A percentile compares a stretch with the other conserved stretches of the same genome.
These are phyloP conservation scores for Geranomyces variabilis DNA, from an alignment of 192 early-diverging fungal genomes.

Conservation along the genomic window DNA sequence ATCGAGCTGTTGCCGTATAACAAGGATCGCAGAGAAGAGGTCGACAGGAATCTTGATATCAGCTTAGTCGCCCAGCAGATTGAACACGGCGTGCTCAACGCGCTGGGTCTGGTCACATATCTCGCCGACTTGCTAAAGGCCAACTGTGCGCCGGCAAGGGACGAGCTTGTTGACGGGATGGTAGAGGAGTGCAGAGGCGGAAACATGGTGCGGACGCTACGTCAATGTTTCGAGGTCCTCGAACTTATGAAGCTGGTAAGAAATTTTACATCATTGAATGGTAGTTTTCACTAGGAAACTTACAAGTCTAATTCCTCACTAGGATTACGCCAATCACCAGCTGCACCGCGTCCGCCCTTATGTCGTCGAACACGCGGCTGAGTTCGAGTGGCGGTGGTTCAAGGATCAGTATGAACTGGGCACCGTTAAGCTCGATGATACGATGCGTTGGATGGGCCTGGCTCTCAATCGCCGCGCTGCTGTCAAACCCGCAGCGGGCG, in stretches of 20 bases:
- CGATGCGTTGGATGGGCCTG: constrained; percentile 34
- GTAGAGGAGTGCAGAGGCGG: constrained; percentile 57
- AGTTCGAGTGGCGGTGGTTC: constrained; percentile 74
- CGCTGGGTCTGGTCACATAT: constrained; percentile 58
- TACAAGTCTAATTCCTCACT: too few species aligned
- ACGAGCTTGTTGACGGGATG: constrained; percentile 68
- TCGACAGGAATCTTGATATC: constrained; percentile 55
- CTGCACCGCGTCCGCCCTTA: constrained; percentile 67
- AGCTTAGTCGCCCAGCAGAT: constrained; percentile 61
- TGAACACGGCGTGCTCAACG: constrained; percentile 67
- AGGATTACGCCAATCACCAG: constrained; percentile 71
- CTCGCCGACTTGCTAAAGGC: constrained; percentile 63
- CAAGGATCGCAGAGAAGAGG: constrained; percentile 44
- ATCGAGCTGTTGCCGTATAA: constrained; percentile 60
- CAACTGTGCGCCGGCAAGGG: constrained; percentile 71
- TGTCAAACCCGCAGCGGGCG: background rate
- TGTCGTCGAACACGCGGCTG: constrained; percentile 67
- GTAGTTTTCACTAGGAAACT: background rate
- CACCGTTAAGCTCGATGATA: constrained; percentile 25
- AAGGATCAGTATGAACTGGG: constrained; percentile 44
- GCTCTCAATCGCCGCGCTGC: background rate
- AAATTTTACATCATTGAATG: background rate
- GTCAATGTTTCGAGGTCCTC: constrained; percentile 74
- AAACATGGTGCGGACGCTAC: constrained; percentile 65
- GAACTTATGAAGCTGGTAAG: constrained; percentile 69